These are phyloP conservation scores for Panicum miliaceum DNA, from an alignment of 176 grass and related monocot species.

Conservation along the genomic window DNA sequence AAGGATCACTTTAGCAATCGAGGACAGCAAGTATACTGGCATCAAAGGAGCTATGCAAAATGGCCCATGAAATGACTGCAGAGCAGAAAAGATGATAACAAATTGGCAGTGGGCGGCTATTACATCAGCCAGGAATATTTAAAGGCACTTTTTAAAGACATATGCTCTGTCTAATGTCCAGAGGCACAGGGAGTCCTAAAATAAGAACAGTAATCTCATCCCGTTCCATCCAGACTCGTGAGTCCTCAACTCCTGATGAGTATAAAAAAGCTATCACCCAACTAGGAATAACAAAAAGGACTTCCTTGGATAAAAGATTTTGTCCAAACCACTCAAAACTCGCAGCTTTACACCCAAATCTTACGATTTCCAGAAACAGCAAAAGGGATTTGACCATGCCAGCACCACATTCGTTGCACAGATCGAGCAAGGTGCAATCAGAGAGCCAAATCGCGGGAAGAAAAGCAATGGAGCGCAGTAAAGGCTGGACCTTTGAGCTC, in stretches of 20 bases:
- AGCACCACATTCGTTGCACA: slow-evolving; percentile 13
- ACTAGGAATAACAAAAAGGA: slow-evolving; percentile 31
- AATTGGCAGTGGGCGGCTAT: slow-evolving; percentile 54
- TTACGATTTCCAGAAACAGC: slow-evolving; percentile 37
- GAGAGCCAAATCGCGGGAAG: neutral
- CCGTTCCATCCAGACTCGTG: slow-evolving; percentile 15
- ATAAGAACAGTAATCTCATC: slow-evolving; percentile 57
- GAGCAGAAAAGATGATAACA: slow-evolving; percentile 51
- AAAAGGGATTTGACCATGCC: slow-evolving; percentile 30
- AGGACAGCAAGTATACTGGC: slow-evolving; percentile 34
- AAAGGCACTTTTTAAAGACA: slow-evolving; percentile 67
- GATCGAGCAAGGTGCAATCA: slow-evolving; percentile 32
- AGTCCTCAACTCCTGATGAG: slow-evolving; percentile 13
- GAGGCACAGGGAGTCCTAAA: slow-evolving; percentile 48
- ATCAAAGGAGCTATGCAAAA: slow-evolving; percentile 53
- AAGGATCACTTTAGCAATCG: slow-evolving; percentile 43
- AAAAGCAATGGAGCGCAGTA: slow-evolving; percentile 20
- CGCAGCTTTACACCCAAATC: slow-evolving; percentile 42
- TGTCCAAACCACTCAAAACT: slow-evolving; percentile 27
- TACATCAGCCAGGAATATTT: slow-evolving; percentile 65
- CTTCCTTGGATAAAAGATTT: slow-evolving; percentile 42
- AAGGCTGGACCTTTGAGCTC: slow-evolving; percentile 87
- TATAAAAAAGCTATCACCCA: slow-evolving; percentile 46
- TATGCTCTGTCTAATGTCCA: slow-evolving; percentile 52
- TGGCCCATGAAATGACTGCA: slow-evolving; percentile 44